A percentile compares a stretch with the other conserved stretches of the same genome.
phyloP scores from a whole-genome alignment of 2,329 filamentous ascomycete species.

The Botryotinia calthae region DNA sequence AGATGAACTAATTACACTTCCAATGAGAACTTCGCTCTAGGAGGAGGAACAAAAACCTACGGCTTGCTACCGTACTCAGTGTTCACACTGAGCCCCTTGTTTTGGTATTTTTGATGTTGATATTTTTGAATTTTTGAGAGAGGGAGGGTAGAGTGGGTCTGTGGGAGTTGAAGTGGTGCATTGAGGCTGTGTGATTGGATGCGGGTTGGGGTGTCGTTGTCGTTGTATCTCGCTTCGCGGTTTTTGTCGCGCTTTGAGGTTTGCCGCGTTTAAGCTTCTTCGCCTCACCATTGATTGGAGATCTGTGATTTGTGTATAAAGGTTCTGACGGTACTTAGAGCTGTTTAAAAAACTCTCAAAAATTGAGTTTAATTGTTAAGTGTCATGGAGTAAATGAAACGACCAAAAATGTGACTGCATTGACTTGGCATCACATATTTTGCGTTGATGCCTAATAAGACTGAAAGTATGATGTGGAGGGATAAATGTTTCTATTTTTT shows the following conservation, averaged over 20 bases:
- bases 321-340: rapidly evolving
- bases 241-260: neutral
- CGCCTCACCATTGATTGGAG: neutral
- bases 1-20: neutral
- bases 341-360: neutral
- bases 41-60: neutral
- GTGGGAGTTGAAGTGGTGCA: slow-evolving; percentile 34
- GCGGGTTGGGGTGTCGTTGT: neutral
- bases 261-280: neutral
- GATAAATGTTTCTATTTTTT: no score
- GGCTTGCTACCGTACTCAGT: neutral
- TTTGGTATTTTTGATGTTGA: neutral
- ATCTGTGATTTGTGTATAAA: neutral
- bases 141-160: slow-evolving; percentile 38
- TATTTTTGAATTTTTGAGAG: neutral
- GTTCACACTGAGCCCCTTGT: neutral
- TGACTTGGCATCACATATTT: neutral
- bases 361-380: neutral
- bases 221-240: neutral
- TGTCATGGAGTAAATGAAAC: neutral
- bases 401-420: neutral
- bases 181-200: slow-evolving; percentile 31
- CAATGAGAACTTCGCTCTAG: neutral
- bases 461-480: neutral
- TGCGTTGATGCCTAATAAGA: neutral